Percentiles rank a stretch among this genome's conserved stretches.
Evolutionary conservation across 805 yeast genomes (phyloP).

Genomic region (Candida corydali): DNA sequence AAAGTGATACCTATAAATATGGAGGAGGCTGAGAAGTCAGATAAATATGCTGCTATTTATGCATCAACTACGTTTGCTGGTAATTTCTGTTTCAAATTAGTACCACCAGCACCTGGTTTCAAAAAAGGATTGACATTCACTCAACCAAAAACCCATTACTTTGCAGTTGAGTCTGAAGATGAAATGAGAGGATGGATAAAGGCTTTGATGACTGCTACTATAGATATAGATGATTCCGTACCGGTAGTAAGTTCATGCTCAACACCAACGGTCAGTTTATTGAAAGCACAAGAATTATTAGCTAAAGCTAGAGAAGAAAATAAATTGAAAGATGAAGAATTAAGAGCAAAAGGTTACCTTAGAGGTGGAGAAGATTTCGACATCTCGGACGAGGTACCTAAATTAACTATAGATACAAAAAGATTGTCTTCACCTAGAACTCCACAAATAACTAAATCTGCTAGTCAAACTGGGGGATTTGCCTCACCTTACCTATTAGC

Average conservation of each 20-base stretch:
- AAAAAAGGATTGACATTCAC: constrained; percentile 94
- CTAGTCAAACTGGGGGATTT: constrained; percentile 37
- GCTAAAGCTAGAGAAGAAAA: constrained; percentile 79
- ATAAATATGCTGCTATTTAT: constrained; percentile 76
- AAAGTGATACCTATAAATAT: constrained; percentile 68
- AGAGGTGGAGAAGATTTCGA: constrained; percentile 20
- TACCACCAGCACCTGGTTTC: constrained; percentile 98
- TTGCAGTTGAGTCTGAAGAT: constrained; percentile 87
- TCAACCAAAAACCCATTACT: constrained; percentile 91
- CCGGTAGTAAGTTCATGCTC: constrained; percentile 91
- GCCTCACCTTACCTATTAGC: constrained; percentile 68
- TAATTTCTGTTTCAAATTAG: constrained; percentile 83
- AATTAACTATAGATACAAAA: constrained; percentile 6
- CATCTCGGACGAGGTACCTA: constrained; percentile 3
- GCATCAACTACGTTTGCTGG: constrained; percentile 95
- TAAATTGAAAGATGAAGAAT: constrained; percentile 48
- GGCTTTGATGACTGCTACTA: constrained; percentile 91
- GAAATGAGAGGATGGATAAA: constrained; percentile 96
- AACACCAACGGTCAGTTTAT: constrained; percentile 90
- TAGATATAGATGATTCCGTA: constrained; percentile 87
- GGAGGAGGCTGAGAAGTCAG: constrained; percentile 49
- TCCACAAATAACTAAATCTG: constrained; percentile 6
- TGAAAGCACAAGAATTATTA: constrained; percentile 80
- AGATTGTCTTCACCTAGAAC: constrained; percentile 5
- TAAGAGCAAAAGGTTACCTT: constrained; percentile 38